Conservation (phyloP, 2,329 filamentous ascomycete genomes). For the Periconia sp. region DNA sequence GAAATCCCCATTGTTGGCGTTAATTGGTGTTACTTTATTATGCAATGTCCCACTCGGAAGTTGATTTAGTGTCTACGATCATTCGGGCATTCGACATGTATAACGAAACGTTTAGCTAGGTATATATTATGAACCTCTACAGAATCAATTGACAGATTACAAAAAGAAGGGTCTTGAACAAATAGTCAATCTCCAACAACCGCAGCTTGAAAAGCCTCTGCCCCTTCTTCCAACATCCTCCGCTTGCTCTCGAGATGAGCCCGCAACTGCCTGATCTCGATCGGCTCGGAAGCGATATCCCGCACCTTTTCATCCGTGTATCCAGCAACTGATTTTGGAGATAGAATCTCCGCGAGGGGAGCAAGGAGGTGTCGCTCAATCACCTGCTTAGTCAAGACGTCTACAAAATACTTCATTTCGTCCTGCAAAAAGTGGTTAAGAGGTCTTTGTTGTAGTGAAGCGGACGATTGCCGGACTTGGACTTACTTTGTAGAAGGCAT, state of each 20-base stretch:
- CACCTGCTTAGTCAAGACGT: slow-evolving; percentile 31
- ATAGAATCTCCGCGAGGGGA: slow-evolving; percentile 26
- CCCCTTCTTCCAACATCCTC: slow-evolving; percentile 39
- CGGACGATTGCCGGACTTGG: neutral
- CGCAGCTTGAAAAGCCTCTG: slow-evolving; percentile 27
- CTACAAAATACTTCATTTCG: slow-evolving; percentile 36
- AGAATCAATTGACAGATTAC: no score
- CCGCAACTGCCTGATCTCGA: slow-evolving; percentile 27
- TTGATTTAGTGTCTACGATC: no score
- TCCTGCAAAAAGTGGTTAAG: slow-evolving; percentile 20
- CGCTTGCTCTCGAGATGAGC: slow-evolving; percentile 28
- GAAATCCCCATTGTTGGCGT: no score
- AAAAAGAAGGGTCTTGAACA: no score
- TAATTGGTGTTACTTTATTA: no score
- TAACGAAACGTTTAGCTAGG: no score
- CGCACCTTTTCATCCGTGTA: slow-evolving; percentile 39
- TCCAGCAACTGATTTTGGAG: slow-evolving; percentile 26
- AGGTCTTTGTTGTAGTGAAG: no score
- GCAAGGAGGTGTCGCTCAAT: slow-evolving; percentile 41
- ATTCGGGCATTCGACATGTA: no score
- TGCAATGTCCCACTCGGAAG: no score
- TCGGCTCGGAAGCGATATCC: slow-evolving; percentile 38
- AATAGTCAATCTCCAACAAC: no score
- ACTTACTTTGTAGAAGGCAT: slow-evolving; percentile 34
- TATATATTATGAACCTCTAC: no score